These are phyloP conservation scores for Camelina neglecta DNA, from an alignment of 345 rosid genomes.

Conservation along the genomic window DNA sequence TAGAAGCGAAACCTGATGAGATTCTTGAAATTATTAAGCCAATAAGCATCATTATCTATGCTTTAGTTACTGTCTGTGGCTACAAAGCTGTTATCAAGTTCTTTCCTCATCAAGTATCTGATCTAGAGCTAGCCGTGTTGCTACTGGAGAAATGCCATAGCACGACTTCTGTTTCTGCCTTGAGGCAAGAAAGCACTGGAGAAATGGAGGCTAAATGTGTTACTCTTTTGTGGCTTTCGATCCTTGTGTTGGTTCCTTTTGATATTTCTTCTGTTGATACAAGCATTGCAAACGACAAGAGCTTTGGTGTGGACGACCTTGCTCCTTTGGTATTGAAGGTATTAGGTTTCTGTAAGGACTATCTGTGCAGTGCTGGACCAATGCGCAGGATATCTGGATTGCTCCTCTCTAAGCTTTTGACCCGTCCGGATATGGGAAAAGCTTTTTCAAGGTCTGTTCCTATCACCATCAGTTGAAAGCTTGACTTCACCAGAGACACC, in stretches of 20 bases:
- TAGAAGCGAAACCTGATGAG: constrained; percentile 60
- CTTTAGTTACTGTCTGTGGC: constrained; percentile 86
- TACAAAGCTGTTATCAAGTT: constrained; percentile 86
- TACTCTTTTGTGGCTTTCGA: constrained; percentile 89
- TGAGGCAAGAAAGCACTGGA: constrained; percentile 93
- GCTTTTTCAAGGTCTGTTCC: constrained; percentile 68
- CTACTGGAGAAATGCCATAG: constrained; percentile 84
- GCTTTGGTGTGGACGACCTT: constrained; percentile 53
- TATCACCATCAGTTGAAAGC: constrained; percentile 10
- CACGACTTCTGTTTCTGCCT: constrained; percentile 56
- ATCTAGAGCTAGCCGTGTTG: constrained; percentile 85
- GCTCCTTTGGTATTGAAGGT: constrained; percentile 81
- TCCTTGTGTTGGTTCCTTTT: constrained; percentile 89
- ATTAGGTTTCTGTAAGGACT: constrained; percentile 77
- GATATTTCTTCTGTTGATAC: constrained; percentile 92
- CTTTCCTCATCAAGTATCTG: constrained; percentile 95
- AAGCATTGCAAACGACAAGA: constrained; percentile 57
- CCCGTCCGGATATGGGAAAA: constrained; percentile 92
- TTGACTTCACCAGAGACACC: background rate
- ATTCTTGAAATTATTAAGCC: constrained; percentile 70
- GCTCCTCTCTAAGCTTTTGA: constrained; percentile 81
- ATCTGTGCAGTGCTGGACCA: constrained; percentile 88
- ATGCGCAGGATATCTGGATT: constrained; percentile 92
- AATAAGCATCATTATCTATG: constrained; percentile 77
- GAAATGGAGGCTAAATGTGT: constrained; percentile 97